Conservation (phyloP, 371 early-diverging fungal species). For the Fennellomyces sp. region DNA sequence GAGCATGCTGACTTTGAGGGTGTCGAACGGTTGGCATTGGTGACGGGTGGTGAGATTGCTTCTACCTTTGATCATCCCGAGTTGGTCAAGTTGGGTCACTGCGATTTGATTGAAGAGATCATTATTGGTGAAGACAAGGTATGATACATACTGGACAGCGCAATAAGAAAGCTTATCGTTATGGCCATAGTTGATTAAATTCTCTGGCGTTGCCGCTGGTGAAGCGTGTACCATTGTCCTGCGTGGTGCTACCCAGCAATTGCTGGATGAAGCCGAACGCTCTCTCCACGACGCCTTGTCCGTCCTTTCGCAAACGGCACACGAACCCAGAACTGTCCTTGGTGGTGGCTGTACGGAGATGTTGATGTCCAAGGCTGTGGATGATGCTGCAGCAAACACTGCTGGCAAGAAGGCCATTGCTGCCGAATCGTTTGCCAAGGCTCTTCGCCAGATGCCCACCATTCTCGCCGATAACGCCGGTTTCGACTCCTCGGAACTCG, state of each 20-base stretch:
- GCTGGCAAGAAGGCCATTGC: conserved; percentile 98
- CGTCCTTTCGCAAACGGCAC: conserved; percentile 96
- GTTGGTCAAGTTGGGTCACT: conserved; percentile 92
- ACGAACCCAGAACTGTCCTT: conserved; percentile 93
- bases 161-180: neutral
- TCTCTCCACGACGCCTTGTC: conserved; percentile 99
- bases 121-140: conserved; percentile 97
- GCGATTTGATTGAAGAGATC: conserved; percentile 96
- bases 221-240: conserved; percentile 99
- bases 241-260: conserved; percentile 96
- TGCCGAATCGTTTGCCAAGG: conserved; percentile 95
- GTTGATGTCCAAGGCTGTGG: conserved; percentile 96
- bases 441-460: conserved; percentile 96
- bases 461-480: conserved; percentile 99
- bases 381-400: conserved; percentile 89
- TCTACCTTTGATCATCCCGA: conserved; percentile 99
- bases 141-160: conserved; percentile 2
- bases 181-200: conserved; percentile 80
- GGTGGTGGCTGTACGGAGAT: conserved; percentile 99
- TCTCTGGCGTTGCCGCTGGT: conserved; percentile 95
- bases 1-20: conserved; percentile 99
- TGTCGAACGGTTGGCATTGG: conserved; percentile 97
- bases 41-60: conserved; percentile 97
- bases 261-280: conserved; percentile 99
- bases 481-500: conserved; percentile 94